Base-by-base conservation (phyloP, 129 eudicot genomes). In the Centrapalus pauciflorus region DNA sequence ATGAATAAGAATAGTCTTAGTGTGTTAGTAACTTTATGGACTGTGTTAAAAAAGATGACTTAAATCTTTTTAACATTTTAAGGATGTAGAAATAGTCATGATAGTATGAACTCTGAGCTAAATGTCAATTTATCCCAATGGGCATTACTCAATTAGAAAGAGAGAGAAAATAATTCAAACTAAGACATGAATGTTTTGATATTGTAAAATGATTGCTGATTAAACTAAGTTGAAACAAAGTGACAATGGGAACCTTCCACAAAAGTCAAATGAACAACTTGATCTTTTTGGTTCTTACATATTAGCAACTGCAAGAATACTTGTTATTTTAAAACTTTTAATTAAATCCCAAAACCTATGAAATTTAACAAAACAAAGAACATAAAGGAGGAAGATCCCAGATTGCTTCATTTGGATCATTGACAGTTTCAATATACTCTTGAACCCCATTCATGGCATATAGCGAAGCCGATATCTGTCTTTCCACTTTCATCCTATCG, bases 321-420 rank as follows among this genome's bases (percentile, higher is more conserved):
- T 76, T 49, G 58, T 60, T 65, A 70, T 65, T 73, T 45, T 60
- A 76, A 77, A 38, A 59, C 6, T 67, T 14, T 62, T 61, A 58
- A 64, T 13, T 67, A 52, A 61, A 79, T 63, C 67, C 77, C 55
- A 35, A 54, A 58, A 7, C n/a, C 40, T 34, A 30, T 30, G 33
- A 41, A 38, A 49, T 7, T 30, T 54, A 80, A 73, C 81, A 81
- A 64, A 85, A 92, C 72, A 83, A 72, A 55, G 98, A 72, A 77
- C 81, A 88, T 20, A 88, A 63, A 77, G 96, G 88, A 55, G 98
- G 98, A 81, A 88, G 95, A 85, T 88, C 98, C 98, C 98, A 92
- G 27, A 92, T 67, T 3, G 87, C 67, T 61, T 85, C 95, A 75
- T 64, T 81, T 61, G 90, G 86, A 85, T 91, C 98, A 77, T 75